Percentiles rank a stretch among this genome's conserved stretches.
Conservation (phyloP, 2,329 filamentous ascomycete species). For the Elsinoe batatas region DNA sequence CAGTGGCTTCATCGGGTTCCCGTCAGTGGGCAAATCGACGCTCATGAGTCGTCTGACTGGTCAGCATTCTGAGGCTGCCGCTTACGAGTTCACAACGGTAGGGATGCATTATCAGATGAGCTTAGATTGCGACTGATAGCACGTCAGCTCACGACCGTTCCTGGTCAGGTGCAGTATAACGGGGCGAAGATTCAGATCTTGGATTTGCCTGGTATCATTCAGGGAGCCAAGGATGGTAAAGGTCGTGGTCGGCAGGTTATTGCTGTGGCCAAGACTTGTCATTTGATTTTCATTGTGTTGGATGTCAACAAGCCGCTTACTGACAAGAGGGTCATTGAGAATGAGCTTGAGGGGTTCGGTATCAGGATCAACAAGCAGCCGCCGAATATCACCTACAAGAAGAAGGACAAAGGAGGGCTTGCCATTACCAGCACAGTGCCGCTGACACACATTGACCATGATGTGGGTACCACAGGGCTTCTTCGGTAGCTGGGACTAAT, state of each 20-base stretch:
- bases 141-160: slow-evolving; percentile 70
- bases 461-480: slow-evolving; percentile 33
- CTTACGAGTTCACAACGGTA: slow-evolving; percentile 91
- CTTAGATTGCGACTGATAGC: slow-evolving; percentile 14
- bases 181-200: slow-evolving; percentile 94
- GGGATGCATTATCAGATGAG: slow-evolving; percentile 1
- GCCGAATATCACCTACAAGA: slow-evolving; percentile 97
- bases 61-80: slow-evolving; percentile 92
- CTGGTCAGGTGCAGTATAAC: slow-evolving; percentile 92
- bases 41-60: slow-evolving; percentile 91
- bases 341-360: slow-evolving; percentile 90
- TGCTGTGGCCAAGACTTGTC: slow-evolving; percentile 95
- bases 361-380: slow-evolving; percentile 96
- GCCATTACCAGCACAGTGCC: slow-evolving; percentile 93
- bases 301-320: slow-evolving; percentile 98
- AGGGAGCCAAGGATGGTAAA: slow-evolving; percentile 91
- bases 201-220: slow-evolving; percentile 95
- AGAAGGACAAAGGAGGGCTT: slow-evolving; percentile 97
- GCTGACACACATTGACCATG: slow-evolving; percentile 82
- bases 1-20: slow-evolving; percentile 87
- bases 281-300: slow-evolving; percentile 96
- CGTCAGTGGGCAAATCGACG: slow-evolving; percentile 96
- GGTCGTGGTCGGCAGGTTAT: slow-evolving; percentile 94
- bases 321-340: slow-evolving; percentile 92
- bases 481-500: neutral